These are phyloP conservation scores for Botrytis fragariae DNA, from an alignment of 2,329 filamentous ascomycete genomes.

Conservation along the genomic window DNA sequence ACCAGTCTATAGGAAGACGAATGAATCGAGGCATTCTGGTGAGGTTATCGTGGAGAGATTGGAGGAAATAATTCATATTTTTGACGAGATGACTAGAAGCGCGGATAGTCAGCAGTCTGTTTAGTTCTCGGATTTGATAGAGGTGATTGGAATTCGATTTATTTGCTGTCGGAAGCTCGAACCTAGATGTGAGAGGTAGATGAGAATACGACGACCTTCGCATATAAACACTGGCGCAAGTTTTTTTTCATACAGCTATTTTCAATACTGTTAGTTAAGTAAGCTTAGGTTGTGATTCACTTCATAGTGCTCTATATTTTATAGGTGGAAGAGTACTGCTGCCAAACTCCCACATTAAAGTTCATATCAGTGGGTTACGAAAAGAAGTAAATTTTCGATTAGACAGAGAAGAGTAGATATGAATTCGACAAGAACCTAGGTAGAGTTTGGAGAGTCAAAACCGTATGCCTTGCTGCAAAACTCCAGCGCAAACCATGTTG, in stretches of 20 bases:
- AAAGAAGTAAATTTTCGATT: background rate
- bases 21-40: background rate
- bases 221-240: background rate
- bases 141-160: background rate
- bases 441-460: background rate
- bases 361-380: background rate
- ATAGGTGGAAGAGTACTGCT: background rate
- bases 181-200: background rate
- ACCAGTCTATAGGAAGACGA: background rate
- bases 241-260: background rate
- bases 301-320: background rate
- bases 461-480: background rate
- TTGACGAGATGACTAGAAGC: background rate
- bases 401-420: background rate
- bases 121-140: background rate
- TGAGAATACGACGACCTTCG: fast-evolving
- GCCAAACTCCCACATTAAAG: too few relatives aligned
- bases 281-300: background rate
- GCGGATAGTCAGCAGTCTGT: background rate
- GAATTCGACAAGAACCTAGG: background rate
- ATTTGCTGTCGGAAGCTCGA: background rate
- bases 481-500: background rate
- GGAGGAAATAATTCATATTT: background rate
- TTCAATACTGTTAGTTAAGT: background rate
- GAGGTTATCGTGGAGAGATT: background rate